Evolutionary conservation across 2,329 filamentous ascomycete species (phyloP).

Genomic region (Stagonosporopsis vannaccii): DNA sequence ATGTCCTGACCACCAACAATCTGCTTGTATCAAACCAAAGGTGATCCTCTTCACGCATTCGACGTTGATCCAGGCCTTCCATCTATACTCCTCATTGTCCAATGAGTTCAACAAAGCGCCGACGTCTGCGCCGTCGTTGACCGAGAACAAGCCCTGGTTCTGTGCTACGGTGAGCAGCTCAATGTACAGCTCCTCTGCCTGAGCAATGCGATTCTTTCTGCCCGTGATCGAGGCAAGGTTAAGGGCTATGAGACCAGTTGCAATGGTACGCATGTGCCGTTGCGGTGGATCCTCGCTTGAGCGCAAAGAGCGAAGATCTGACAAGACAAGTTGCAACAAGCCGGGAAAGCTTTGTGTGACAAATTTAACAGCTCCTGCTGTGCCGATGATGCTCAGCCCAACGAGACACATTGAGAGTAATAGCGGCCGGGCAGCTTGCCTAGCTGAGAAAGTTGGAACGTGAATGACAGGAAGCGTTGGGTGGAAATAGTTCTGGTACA

Average conservation of each 20-base stretch:
- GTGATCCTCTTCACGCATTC: slow-evolving; percentile 61
- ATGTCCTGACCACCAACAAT: slow-evolving; percentile 59
- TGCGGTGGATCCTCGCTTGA: slow-evolving; percentile 50
- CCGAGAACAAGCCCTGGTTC: slow-evolving; percentile 59
- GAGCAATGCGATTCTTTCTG: slow-evolving; percentile 53
- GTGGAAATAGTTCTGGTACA: slow-evolving; percentile 63
- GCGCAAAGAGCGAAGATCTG: slow-evolving; percentile 54
- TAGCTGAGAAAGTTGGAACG: slow-evolving; percentile 61
- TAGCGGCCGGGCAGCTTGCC: slow-evolving; percentile 55
- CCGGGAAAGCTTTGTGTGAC: slow-evolving; percentile 55
- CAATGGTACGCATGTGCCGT: slow-evolving; percentile 56
- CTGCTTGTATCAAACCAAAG: slow-evolving; percentile 55
- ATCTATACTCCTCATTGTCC: slow-evolving; percentile 55
- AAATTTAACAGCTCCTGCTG: slow-evolving; percentile 60
- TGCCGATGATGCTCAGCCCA: slow-evolving; percentile 60
- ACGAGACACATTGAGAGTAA: slow-evolving; percentile 63
- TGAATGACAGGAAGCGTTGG: slow-evolving; percentile 62
- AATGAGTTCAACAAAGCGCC: slow-evolving; percentile 55
- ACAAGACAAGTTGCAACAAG: slow-evolving; percentile 51
- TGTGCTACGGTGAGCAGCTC: slow-evolving; percentile 59
- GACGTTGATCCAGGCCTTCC: slow-evolving; percentile 62
- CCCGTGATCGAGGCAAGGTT: slow-evolving; percentile 60
- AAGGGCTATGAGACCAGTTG: slow-evolving; percentile 57
- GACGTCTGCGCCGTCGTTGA: slow-evolving; percentile 49
- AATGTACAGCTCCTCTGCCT: slow-evolving; percentile 60